Conservation (phyloP, 176 grass and related monocot species). For the Panicum miliaceum region DNA sequence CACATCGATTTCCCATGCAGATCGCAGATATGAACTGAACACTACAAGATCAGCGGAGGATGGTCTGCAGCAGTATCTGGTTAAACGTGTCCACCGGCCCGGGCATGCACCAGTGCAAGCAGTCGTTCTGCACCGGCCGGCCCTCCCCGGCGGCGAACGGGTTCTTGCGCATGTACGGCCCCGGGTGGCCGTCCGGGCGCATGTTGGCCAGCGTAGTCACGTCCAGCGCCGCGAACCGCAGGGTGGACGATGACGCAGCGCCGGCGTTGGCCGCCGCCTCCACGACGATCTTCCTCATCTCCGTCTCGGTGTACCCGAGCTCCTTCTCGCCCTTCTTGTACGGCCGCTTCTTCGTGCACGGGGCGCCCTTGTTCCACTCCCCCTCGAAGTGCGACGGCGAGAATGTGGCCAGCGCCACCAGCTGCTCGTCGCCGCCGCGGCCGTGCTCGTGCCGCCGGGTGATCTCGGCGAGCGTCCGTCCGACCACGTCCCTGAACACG, state of each 20-base stretch:
- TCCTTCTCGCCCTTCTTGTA: conserved; percentile 60
- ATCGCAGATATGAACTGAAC: background rate
- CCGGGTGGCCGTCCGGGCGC: conserved; percentile 78
- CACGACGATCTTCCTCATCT: conserved; percentile 62
- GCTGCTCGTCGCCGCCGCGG: background rate
- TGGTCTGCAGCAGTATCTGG: conserved; percentile 59
- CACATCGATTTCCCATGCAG: background rate
- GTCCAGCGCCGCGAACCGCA: conserved; percentile 61
- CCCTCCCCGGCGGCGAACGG: conserved; percentile 47
- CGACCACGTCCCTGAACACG: conserved; percentile 58
- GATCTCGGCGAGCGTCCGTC: conserved; percentile 52
- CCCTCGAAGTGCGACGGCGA: conserved; percentile 85
- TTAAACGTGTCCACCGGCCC: conserved; percentile 80
- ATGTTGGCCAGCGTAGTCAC: conserved; percentile 69
- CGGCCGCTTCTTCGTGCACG: conserved; percentile 62
- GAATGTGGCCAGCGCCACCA: conserved; percentile 72
- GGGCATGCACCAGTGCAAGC: conserved; percentile 88
- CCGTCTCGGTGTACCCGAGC: conserved; percentile 58
- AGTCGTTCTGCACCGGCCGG: conserved; percentile 78
- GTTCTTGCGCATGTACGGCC: conserved; percentile 72
- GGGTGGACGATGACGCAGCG: background rate
- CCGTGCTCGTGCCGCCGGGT: background rate
- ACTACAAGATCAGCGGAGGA: conserved; percentile 16
- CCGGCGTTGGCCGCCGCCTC: conserved; percentile 49
- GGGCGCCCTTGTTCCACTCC: conserved; percentile 75